These are phyloP conservation scores for Fusarium subglutinans DNA, from an alignment of 2,329 filamentous ascomycete species.

Conservation along the genomic window DNA sequence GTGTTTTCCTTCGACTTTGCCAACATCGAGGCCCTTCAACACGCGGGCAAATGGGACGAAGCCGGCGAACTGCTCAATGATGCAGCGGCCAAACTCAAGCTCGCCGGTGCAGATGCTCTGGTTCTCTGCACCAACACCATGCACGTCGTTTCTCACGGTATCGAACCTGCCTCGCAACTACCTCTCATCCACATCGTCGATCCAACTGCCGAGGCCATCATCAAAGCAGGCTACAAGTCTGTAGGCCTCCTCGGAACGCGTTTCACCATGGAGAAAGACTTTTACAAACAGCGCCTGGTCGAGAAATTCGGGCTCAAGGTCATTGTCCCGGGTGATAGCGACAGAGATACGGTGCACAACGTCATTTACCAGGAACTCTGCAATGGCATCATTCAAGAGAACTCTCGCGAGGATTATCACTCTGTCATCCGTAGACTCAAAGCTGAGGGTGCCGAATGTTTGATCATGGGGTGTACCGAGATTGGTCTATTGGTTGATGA, in stretches of 20 bases:
- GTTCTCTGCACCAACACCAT: constrained; percentile 42
- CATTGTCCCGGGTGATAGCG: constrained; percentile 11
- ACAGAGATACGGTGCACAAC: constrained; percentile 11
- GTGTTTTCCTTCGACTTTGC: constrained; percentile 42
- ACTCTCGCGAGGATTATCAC: constrained; percentile 22
- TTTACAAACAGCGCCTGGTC: constrained; percentile 29
- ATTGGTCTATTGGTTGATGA: constrained; percentile 34
- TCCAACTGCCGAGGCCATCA: constrained; percentile 29
- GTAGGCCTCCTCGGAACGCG: constrained; percentile 36
- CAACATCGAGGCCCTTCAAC: constrained; percentile 31
- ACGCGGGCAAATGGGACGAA: constrained; percentile 26
- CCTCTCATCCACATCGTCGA: constrained; percentile 42
- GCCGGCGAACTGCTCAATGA: constrained; percentile 24
- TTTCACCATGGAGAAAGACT: constrained; percentile 41
- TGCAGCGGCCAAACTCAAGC: constrained; percentile 21
- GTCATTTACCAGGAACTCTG: constrained; percentile 39
- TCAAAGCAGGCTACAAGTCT: constrained; percentile 11
- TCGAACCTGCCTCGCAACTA: constrained; percentile 9
- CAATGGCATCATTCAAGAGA: constrained; percentile 25
- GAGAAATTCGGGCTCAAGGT: constrained; percentile 19
- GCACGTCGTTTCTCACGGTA: constrained; percentile 31
- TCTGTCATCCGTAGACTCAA: constrained; percentile 17
- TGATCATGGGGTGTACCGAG: constrained; percentile 42
- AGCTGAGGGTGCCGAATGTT: constrained; percentile 25
- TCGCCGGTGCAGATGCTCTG: constrained; percentile 36